Conservation (phyloP, 768 basidiomycete species). For the Chiua virens region DNA sequence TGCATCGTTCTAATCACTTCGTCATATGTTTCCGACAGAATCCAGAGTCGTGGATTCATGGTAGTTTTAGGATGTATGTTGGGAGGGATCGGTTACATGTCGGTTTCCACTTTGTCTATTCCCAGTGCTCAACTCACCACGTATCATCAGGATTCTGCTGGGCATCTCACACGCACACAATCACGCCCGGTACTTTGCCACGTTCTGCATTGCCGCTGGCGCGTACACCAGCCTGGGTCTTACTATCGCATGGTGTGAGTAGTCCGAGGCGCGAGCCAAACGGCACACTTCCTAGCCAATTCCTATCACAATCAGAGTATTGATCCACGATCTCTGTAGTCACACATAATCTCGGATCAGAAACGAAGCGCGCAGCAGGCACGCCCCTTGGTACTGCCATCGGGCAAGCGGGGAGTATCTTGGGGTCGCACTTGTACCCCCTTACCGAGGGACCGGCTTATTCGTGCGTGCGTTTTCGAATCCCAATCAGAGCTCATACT, state of each 20-base stretch:
- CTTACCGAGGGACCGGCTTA: constrained; percentile 41
- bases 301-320: too few relatives aligned
- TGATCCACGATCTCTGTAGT: constrained; percentile 25
- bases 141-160: constrained; percentile 32
- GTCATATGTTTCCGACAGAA: constrained; percentile 44
- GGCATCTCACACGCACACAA: constrained; percentile 26
- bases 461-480: constrained; percentile 21
- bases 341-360: constrained; percentile 43
- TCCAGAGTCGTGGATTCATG: constrained; percentile 42
- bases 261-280: neutral
- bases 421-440: constrained; percentile 44
- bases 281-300: too few relatives aligned
- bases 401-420: constrained; percentile 41
- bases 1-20: constrained; percentile 35
- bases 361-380: constrained; percentile 45
- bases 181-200: constrained; percentile 45
- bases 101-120: neutral
- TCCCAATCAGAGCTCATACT: too few relatives aligned
- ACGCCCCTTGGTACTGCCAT: constrained; percentile 43
- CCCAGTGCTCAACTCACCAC: neutral
- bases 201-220: constrained; percentile 46
- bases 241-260: constrained; percentile 49
- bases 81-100: constrained; percentile 45
- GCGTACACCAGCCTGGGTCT: constrained; percentile 47
- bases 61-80: constrained; percentile 29